Evolutionary conservation across 352 stramenopile genomes (phyloP).

Genomic region (Pythium aphanidermatum): DNA sequence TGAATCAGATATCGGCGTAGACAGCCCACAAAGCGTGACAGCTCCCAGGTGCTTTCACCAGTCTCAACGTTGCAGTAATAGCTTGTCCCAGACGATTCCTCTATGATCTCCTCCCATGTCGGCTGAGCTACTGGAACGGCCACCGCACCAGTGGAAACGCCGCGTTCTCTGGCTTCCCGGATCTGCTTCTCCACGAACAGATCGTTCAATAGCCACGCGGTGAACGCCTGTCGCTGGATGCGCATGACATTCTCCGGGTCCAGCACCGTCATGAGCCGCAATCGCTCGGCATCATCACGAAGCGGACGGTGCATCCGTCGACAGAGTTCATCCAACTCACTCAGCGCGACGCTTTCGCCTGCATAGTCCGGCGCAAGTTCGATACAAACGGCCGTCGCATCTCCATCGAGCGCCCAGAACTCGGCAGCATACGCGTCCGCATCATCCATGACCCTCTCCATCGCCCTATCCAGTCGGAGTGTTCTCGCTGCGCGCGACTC

Average conservation of each 20-base stretch:
- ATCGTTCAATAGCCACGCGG: slow-evolving; percentile 42
- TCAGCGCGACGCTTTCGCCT: slow-evolving; percentile 29
- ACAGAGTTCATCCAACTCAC: slow-evolving; percentile 48
- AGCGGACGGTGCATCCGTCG: slow-evolving; percentile 29
- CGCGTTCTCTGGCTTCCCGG: background rate
- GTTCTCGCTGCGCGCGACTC: background rate
- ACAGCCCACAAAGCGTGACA: slow-evolving; percentile 32
- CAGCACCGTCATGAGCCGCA: slow-evolving; percentile 41
- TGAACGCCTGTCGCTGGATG: slow-evolving; percentile 44
- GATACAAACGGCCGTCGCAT: slow-evolving; percentile 29
- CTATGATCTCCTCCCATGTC: slow-evolving; percentile 47
- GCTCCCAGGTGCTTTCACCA: slow-evolving; percentile 44
- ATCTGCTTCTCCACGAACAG: slow-evolving; percentile 24
- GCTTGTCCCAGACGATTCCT: slow-evolving; percentile 10
- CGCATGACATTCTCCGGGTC: slow-evolving; percentile 58
- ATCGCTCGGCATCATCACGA: slow-evolving; percentile 36
- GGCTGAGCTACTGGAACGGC: slow-evolving; percentile 23
- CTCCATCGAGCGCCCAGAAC: slow-evolving; percentile 47
- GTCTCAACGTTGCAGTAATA: slow-evolving; percentile 55
- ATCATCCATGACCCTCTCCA: background rate
- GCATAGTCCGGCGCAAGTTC: slow-evolving; percentile 26
- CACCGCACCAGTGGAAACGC: no score
- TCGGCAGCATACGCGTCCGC: slow-evolving; percentile 25
- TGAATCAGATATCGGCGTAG: slow-evolving; percentile 25
- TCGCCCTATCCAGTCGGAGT: background rate